phyloP scores from a whole-genome alignment of 2,329 filamentous ascomycete species.

The Epicoccum nigrum region DNA sequence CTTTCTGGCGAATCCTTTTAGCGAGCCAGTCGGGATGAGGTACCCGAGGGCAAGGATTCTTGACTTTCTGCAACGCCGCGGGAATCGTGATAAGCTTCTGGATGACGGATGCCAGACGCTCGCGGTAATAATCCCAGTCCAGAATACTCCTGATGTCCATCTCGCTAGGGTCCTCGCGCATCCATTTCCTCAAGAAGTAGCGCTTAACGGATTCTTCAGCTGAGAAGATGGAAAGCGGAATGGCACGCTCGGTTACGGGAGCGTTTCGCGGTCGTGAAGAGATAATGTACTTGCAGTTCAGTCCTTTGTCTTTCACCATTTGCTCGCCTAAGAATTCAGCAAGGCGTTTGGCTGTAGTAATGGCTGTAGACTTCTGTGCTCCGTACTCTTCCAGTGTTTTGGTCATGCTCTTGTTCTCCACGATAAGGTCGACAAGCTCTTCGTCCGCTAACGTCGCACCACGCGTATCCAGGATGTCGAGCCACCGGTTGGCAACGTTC shows the following conservation, averaged over 20 bases:
- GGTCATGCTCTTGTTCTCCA: slow-evolving; percentile 96
- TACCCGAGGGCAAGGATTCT: slow-evolving; percentile 92
- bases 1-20: slow-evolving; percentile 89
- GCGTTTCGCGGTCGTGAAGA: slow-evolving; percentile 84
- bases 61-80: slow-evolving; percentile 90
- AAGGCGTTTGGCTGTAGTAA: slow-evolving; percentile 92
- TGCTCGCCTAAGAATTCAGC: slow-evolving; percentile 97
- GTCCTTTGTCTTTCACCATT: slow-evolving; percentile 98
- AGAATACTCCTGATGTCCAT: slow-evolving; percentile 89
- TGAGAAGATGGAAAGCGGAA: slow-evolving; percentile 96
- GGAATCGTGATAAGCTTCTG: slow-evolving; percentile 99
- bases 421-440: slow-evolving; percentile 99
- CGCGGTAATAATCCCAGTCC: slow-evolving; percentile 97
- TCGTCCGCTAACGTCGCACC: slow-evolving; percentile 92
- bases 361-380: slow-evolving; percentile 95
- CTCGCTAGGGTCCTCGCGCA: slow-evolving; percentile 88
- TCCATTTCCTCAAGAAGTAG: slow-evolving; percentile 90
- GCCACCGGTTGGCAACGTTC: slow-evolving; percentile 93
- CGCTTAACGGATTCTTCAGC: slow-evolving; percentile 88
- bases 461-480: slow-evolving; percentile 90
- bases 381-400: slow-evolving; percentile 98
- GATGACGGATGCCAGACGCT: slow-evolving; percentile 94
- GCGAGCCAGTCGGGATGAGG: slow-evolving; percentile 97
- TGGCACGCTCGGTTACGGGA: slow-evolving; percentile 90
- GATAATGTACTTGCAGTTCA: slow-evolving; percentile 99